A percentile compares a stretch with the other conserved stretches of the same genome.
Conservation (phyloP, 1,139 yeast genomes). For the Sporopachydermia cereana region DNA sequence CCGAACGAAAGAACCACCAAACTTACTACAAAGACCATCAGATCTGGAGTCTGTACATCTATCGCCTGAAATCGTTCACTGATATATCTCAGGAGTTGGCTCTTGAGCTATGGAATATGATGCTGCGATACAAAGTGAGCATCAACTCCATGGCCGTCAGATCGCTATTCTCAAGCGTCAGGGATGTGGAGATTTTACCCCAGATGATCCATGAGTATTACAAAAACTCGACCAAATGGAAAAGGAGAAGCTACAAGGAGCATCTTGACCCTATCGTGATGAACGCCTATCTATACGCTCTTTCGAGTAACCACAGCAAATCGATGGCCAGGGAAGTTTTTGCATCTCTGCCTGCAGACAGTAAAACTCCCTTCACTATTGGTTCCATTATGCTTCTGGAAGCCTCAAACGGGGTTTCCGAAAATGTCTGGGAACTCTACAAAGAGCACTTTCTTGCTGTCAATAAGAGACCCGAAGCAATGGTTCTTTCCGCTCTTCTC, state of each 20-base stretch:
- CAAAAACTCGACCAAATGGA: not conserved
- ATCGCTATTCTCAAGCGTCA: not conserved
- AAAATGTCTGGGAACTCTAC: slow-evolving; percentile 20
- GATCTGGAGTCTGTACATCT: not conserved
- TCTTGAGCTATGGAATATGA: not conserved
- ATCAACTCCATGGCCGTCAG: not conserved
- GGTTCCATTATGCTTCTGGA: not conserved
- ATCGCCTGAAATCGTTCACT: not conserved
- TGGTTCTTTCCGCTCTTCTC: not conserved
- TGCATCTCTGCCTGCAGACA: not conserved
- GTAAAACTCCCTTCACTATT: not conserved
- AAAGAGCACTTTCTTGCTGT: not conserved
- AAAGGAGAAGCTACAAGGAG: not conserved
- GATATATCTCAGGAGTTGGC: not conserved
- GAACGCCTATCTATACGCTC: not conserved
- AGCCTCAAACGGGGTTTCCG: slow-evolving; percentile 2
- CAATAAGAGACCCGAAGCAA: not conserved
- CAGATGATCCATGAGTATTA: not conserved
- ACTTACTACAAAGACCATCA: not conserved
- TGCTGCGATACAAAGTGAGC: not conserved
- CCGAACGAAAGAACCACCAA: not conserved
- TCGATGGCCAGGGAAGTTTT: not conserved
- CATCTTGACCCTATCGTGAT: not conserved
- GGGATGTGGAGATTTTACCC: not conserved
- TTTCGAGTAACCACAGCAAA: not conserved